phyloP scores from a whole-genome alignment of 805 yeast genomes.

The Tetrapisispora nanseiensis region DNA sequence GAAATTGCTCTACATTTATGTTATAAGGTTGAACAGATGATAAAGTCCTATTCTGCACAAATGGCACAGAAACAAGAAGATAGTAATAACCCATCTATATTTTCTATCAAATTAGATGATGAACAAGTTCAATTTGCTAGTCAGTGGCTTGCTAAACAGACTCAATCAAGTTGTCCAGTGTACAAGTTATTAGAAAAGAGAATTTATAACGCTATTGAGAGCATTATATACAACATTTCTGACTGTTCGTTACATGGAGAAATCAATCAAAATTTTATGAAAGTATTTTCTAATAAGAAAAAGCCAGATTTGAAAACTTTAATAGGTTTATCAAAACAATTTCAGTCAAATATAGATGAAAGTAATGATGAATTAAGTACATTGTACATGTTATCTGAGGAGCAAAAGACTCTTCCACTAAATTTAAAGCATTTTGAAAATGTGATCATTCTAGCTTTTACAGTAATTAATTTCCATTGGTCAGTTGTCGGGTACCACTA shows the following conservation, averaged over 20 bases:
- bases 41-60: slow-evolving; percentile 12
- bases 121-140: slow-evolving; percentile 30
- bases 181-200: slow-evolving; percentile 63
- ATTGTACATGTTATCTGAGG: slow-evolving; percentile 1
- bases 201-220: slow-evolving; percentile 39
- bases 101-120: slow-evolving; percentile 4
- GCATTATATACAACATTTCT: slow-evolving; percentile 26
- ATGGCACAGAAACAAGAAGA: background rate
- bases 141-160: slow-evolving; percentile 55
- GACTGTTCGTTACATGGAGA: slow-evolving; percentile 12
- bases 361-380: slow-evolving; percentile 6
- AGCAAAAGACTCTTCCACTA: slow-evolving; percentile 9
- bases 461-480: slow-evolving; percentile 74
- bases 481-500: slow-evolving; percentile 71
- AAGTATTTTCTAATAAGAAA: background rate
- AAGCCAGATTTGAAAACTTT: background rate
- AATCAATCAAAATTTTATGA: slow-evolving; percentile 2
- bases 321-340: slow-evolving; percentile 2
- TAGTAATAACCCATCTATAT: slow-evolving; percentile 9
- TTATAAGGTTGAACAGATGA: slow-evolving; percentile 24
- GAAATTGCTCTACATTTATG: slow-evolving; percentile 52
- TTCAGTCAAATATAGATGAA: slow-evolving; percentile 15
- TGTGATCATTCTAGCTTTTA: slow-evolving; percentile 49
- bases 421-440: slow-evolving; percentile 43
- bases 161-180: slow-evolving; percentile 67